Percentiles rank a stretch among this genome's conserved stretches.
phyloP scores from a whole-genome alignment of 2,329 filamentous ascomycete genomes.

The Hypoxylon sp. region DNA sequence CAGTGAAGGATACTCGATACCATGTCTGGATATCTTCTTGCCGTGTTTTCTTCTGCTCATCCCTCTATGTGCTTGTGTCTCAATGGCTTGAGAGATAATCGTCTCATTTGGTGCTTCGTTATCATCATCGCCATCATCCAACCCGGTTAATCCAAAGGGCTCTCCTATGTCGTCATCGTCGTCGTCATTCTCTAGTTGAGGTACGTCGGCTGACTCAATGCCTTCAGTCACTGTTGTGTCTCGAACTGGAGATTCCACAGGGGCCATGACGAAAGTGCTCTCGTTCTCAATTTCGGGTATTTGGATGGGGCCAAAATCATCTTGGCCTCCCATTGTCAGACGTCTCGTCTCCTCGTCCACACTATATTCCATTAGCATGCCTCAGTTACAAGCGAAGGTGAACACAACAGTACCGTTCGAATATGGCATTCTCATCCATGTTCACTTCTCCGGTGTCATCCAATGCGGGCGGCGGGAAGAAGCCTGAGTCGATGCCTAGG shows the following conservation, averaged over 20 bases:
- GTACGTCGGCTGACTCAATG: constrained; percentile 40
- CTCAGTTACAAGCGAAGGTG: background rate
- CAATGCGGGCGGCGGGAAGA: constrained; percentile 64
- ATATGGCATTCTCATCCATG: constrained; percentile 58
- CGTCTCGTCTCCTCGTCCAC: constrained; percentile 60
- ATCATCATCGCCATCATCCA: constrained; percentile 49
- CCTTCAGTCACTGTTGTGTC: constrained; percentile 47
- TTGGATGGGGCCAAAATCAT: constrained; percentile 65
- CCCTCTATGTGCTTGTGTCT: constrained; percentile 29
- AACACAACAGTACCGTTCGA: constrained; percentile 59
- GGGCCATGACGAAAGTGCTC: constrained; percentile 66
- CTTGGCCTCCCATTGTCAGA: constrained; percentile 61
- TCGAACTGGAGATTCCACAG: constrained; percentile 52
- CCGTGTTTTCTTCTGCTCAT: constrained; percentile 59
- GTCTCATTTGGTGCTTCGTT: constrained; percentile 42
- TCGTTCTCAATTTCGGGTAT: constrained; percentile 65
- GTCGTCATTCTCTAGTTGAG: constrained; percentile 41
- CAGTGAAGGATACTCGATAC: constrained; percentile 81
- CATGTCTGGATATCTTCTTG: constrained; percentile 77
- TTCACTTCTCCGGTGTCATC: constrained; percentile 58
- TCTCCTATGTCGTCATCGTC: constrained; percentile 48
- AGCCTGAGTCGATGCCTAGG: constrained; percentile 64
- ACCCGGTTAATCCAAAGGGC: constrained; percentile 45
- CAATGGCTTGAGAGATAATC: constrained; percentile 40
- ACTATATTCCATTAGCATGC: constrained; percentile 40